A percentile compares a stretch with the other conserved stretches of the same genome.
Evolutionary conservation across 257 asterid genomes (phyloP).

Genomic region (Solanum chiquidenum): DNA sequence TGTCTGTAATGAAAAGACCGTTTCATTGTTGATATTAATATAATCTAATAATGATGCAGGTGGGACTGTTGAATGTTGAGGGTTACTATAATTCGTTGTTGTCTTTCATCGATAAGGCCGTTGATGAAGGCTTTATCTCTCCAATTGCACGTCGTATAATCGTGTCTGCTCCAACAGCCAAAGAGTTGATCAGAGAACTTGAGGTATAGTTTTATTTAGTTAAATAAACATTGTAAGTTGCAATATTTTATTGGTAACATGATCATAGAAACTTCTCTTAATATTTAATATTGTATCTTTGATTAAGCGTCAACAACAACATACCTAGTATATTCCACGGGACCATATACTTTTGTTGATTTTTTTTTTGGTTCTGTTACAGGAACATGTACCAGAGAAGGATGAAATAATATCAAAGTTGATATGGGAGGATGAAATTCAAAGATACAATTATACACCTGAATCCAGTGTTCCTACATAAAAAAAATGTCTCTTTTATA

Average conservation of each 20-base stretch:
- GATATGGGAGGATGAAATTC: conserved; percentile 40
- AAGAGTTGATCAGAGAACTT: conserved; percentile 56
- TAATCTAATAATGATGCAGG: conserved; percentile 31
- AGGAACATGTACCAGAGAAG: conserved; percentile 73
- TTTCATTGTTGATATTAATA: not conserved
- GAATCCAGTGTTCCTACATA: conserved; percentile 31
- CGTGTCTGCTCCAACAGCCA: conserved; percentile 85
- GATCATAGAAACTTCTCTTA: too few relatives aligned
- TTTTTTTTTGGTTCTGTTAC: not conserved
- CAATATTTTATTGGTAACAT: too few relatives aligned
- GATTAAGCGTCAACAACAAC: not conserved
- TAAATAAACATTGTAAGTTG: too few relatives aligned
- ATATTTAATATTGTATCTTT: too few relatives aligned
- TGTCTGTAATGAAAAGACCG: not conserved
- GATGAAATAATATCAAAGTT: conserved; percentile 60
- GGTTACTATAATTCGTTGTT: conserved; percentile 75
- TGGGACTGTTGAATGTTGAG: conserved; percentile 89
- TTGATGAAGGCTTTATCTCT: conserved; percentile 94
- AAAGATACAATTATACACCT: conserved; percentile 23
- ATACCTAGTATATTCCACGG: not conserved
- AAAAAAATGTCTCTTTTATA: not conserved
- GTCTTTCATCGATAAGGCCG: conserved; percentile 66
- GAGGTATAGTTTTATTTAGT: conserved; percentile 35
- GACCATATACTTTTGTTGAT: not conserved
- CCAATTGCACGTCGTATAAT: conserved; percentile 85